Evolutionary conservation across 768 basidiomycete species (phyloP).

Genomic region (Lactarius trivialis): DNA sequence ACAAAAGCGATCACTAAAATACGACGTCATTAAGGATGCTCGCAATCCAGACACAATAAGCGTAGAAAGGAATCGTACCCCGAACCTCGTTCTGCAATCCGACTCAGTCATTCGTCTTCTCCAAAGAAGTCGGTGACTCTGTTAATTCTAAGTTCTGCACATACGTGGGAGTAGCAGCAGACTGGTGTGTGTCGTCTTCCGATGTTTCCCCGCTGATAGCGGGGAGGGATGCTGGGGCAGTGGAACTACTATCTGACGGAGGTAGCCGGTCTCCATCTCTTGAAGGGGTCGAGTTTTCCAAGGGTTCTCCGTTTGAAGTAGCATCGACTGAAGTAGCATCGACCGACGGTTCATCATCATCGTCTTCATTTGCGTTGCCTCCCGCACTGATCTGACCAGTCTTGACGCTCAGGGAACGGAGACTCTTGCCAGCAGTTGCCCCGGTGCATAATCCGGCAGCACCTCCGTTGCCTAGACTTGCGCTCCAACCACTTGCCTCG

Average conservation of each 20-base stretch:
- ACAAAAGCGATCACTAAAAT: neutral
- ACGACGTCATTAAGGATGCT: constrained; percentile 7
- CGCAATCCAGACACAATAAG: constrained; percentile 9
- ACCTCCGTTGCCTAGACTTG: constrained; percentile 47
- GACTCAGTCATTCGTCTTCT: neutral
- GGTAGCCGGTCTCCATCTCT: constrained; percentile 1
- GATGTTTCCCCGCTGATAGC: neutral
- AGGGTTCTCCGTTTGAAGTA: neutral
- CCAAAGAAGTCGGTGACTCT: neutral
- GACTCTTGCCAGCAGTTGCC: constrained; percentile 8
- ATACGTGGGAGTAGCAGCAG: neutral
- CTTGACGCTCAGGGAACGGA: constrained; percentile 18
- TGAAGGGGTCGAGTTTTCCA: neutral
- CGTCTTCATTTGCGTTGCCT: constrained; percentile 34
- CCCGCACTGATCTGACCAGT: constrained; percentile 35
- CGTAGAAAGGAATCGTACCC: neutral
- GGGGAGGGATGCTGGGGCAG: constrained; percentile 3
- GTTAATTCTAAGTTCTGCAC: neutral
- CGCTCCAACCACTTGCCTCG: constrained; percentile 84
- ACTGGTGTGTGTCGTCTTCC: neutral
- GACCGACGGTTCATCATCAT: constrained; percentile 3
- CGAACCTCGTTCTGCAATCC: neutral
- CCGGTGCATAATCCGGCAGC: constrained; percentile 29
- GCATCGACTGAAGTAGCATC: constrained; percentile 7
- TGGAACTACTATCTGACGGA: neutral